Base-by-base conservation (phyloP, 2,329 filamentous ascomycete species). In the Colletotrichum godetiae region DNA sequence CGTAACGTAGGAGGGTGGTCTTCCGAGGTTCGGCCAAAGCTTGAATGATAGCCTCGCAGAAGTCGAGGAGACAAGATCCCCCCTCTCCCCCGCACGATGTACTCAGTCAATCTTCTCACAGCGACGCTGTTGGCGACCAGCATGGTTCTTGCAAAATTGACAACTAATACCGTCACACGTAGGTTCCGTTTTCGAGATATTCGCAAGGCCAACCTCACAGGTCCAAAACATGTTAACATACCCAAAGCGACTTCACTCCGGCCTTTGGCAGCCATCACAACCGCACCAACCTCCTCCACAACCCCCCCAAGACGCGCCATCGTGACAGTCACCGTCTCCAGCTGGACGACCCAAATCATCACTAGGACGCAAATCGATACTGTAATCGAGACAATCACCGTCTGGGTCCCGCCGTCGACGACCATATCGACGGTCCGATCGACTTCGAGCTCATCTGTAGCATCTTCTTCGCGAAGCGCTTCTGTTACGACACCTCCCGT, bases 361-460 rank as follows among this genome's bases (percentile, higher is more conserved):
- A 65, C 64, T 1, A 55, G 68, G 6, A 74, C 72, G 1, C 59
- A 72, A 1, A 15, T 68, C 11, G 64, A 72, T 29, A 74, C 72
- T 0, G 56, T 74, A 19, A 58, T 65, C 56, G 64, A 60, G 57
- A 74, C 73, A 4, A 60, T 74, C 27, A 73, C 73, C 3, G 55
- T 65, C 58, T 74, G 72, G 72, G 33, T 74, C 0, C 52, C 37
- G 8, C 53, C 46, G 1, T 22, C 62, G 6, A n/a, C 61, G 2
- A 66, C 71, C 3, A 5, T 5, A 6, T 58, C 68, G 19, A 74
- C 62, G 1, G n/a, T 67, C 1, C 61, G 55, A 1, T 60, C 53
- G 6, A 67, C 68, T 1, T 59, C 58, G 0, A 52, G 49, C 24
- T 46, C 35, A 27, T 58, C 35, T 22, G 27, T 57, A 2, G 46